Evolutionary conservation across 2,329 filamentous ascomycete species (phyloP).

Genomic region (Emmonsiellopsis sp.): DNA sequence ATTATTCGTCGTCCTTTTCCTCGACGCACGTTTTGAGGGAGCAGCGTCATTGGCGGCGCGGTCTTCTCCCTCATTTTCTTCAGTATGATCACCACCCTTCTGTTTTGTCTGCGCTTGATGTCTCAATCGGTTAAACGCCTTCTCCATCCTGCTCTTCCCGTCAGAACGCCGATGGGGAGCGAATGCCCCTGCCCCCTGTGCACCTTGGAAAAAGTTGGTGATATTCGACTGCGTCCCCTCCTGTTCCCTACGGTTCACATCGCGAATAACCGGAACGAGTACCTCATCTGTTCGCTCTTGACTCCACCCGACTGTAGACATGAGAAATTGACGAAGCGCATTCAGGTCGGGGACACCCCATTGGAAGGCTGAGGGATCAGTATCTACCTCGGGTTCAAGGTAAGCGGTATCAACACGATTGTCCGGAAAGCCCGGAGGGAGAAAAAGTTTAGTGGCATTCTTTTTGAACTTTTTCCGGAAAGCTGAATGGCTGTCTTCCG

Average conservation of each 20-base stretch:
- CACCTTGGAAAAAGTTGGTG: conserved; percentile 77
- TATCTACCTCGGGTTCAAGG: conserved; percentile 75
- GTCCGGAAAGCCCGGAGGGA: conserved; percentile 72
- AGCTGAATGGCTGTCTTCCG: conserved; percentile 45
- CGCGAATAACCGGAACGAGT: conserved; percentile 84
- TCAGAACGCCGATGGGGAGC: conserved; percentile 56
- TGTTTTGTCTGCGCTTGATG: conserved; percentile 37
- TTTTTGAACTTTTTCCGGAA: conserved; percentile 85
- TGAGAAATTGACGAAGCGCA: conserved; percentile 72
- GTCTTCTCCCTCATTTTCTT: conserved; percentile 1
- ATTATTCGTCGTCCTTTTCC: background rate
- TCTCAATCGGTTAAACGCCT: conserved; percentile 60
- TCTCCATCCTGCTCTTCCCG: conserved; percentile 64
- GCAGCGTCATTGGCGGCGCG: conserved; percentile 6
- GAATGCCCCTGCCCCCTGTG: conserved; percentile 50
- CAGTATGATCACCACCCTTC: conserved; percentile 4
- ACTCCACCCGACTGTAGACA: conserved; percentile 86
- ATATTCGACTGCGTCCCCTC: conserved; percentile 96
- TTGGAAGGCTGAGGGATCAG: conserved; percentile 66
- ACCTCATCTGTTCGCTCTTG: conserved; percentile 91
- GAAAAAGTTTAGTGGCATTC: conserved; percentile 74
- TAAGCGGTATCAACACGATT: conserved; percentile 74
- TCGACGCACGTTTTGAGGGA: background rate
- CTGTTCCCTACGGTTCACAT: conserved; percentile 80
- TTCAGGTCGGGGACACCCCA: conserved; percentile 95